Evolutionary conservation across 768 basidiomycete genomes (phyloP), one percentile per base, ranked within the genome.

Genomic region (Podaxis sp.): DNA sequence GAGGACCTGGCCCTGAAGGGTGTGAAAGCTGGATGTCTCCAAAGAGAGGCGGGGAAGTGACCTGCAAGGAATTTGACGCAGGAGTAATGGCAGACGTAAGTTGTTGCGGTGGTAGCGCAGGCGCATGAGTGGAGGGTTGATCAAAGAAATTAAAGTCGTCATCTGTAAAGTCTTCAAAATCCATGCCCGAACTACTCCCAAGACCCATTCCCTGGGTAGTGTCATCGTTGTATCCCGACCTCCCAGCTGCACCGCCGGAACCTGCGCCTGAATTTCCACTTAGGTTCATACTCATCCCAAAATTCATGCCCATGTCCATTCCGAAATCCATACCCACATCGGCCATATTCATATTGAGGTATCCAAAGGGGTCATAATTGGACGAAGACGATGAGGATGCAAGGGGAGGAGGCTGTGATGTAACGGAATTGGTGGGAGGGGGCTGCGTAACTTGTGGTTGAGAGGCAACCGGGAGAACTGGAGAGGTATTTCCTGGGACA

Each of bases 81-180:
- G 17, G 22, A 57, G 56, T 38, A 19, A 46, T 17, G 22, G 59
- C 24, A 5, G 65, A 46, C 36, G 53, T 57, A 19, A 50, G 66
- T 9, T 59, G 47, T n/a, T 51, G 50, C 19, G 59, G 47, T 40
- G 60, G 33, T 29, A 59, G 65, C 49, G 19, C 63, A 36, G 55
- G 66, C 43, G 63, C 58, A 22, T 60, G 47, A 13, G 51, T 59
- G 0, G 81, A 76, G 0, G 85, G 86, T 25, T 79, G 80, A 69
- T 94, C 91, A 70, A 94, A 95, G 73, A 92, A 94, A 71, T 84
- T 89, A 72, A 94, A 95, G 72, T 95, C 93, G 59, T 93, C 93
- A 56, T 95, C 93, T 0, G 93, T 93, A 67, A 94, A 88, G 1
- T 85, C 82, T 37, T 87, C 85, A 57, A 84, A 84, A 47, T 83